Evolutionary conservation across 1,284 basidiomycete genomes (phyloP).

Genomic region (Boletellus deceptivus): DNA sequence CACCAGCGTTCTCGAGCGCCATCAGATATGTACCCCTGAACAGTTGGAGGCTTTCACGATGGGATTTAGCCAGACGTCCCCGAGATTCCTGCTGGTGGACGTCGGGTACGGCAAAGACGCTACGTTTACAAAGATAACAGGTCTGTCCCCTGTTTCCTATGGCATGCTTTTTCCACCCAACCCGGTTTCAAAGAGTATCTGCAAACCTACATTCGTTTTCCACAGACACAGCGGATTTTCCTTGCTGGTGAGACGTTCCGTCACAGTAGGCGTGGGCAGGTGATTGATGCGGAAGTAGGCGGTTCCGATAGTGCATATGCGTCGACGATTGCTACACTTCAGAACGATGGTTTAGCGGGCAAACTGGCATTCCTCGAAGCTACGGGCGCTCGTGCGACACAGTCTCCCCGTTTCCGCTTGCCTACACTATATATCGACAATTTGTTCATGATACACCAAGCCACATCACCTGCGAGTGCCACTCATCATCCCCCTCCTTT

Average conservation of each 20-base stretch:
- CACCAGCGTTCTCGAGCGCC: conserved; percentile 46
- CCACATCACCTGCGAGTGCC: conserved; percentile 32
- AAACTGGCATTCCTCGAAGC: conserved; percentile 66
- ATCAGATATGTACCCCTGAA: conserved; percentile 56
- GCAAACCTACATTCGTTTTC: conserved; percentile 69
- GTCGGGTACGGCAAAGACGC: conserved; percentile 66
- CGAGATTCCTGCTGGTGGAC: conserved; percentile 68
- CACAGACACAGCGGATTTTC: conserved; percentile 73
- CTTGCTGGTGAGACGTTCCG: conserved; percentile 53
- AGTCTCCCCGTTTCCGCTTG: conserved; percentile 50
- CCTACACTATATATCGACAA: conserved; percentile 57
- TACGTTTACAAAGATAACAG: conserved; percentile 71
- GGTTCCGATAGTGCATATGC: conserved; percentile 46
- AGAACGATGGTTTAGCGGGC: conserved; percentile 60
- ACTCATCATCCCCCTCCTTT: conserved; percentile 45
- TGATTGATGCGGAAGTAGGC: conserved; percentile 22
- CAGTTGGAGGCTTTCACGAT: conserved; percentile 65
- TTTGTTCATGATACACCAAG: conserved; percentile 59
- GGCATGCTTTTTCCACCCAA: conserved; percentile 2
- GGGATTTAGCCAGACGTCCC: conserved; percentile 71
- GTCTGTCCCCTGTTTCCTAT: conserved; percentile 35
- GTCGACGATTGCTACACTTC: conserved; percentile 49
- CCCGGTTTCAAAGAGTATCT: conserved; percentile 58
- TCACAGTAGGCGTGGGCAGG: background rate
- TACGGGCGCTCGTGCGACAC: conserved; percentile 42